Conservation (phyloP, 2,329 filamentous ascomycete genomes). For the Seiridium cupressi region DNA sequence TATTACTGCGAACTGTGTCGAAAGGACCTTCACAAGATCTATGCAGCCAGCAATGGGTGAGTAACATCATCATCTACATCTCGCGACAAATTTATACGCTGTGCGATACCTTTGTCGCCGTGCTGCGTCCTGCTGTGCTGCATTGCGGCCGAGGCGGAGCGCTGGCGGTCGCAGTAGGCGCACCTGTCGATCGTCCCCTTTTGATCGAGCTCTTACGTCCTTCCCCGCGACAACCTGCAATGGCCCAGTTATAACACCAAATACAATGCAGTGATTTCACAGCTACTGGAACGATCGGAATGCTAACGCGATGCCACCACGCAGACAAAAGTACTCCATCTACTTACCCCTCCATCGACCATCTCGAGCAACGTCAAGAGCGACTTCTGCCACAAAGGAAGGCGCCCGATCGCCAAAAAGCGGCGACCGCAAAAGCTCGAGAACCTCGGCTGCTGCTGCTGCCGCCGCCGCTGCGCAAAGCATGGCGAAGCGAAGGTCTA, state of each 20-base stretch:
- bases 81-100: not conserved
- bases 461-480: slow-evolving; percentile 50
- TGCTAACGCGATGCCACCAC: slow-evolving; percentile 36
- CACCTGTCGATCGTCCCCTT: slow-evolving; percentile 9
- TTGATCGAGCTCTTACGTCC: not conserved
- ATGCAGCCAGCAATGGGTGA: slow-evolving; percentile 81
- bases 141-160: slow-evolving; percentile 8
- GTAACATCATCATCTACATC: slow-evolving; percentile 30
- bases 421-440: slow-evolving; percentile 54
- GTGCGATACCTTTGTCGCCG: not conserved
- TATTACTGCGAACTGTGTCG: slow-evolving; percentile 97
- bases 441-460: slow-evolving; percentile 34
- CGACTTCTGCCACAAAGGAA: slow-evolving; percentile 66
- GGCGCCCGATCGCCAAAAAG: slow-evolving; percentile 51
- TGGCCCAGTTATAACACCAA: not conserved
- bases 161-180: slow-evolving; percentile 4
- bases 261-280: not conserved
- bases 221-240: not conserved
- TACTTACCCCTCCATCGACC: slow-evolving; percentile 60
- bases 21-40: slow-evolving; percentile 85
- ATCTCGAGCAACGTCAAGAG: slow-evolving; percentile 58
- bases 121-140: not conserved
- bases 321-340: slow-evolving; percentile 64
- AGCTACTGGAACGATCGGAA: not conserved
- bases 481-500: slow-evolving; percentile 78